Evolutionary conservation across 148 eudicot species (phyloP), one percentile per base, ranked within the genome.

Genomic region (Chenopodium formosanum): DNA sequence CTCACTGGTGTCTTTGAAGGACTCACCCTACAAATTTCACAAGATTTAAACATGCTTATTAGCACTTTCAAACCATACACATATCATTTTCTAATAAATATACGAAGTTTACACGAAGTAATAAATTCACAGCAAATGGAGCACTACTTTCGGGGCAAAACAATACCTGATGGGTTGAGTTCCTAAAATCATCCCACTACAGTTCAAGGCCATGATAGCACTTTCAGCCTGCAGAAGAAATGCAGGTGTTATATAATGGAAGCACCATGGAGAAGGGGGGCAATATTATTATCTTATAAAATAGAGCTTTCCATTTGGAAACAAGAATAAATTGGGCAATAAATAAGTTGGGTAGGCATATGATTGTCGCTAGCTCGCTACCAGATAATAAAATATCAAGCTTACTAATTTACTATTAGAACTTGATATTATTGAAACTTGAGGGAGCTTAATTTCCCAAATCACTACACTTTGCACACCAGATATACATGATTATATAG

Each of bases 1-100:
- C 98, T 91, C 88, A 94, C 98, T 48, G 98, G 98, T 44, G 98
- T 94, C 97, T 94, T 94, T 5, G 98, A 94, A 83, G 98, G 98
- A 86, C 98, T 94, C 81, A 94, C 98, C 97, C 98, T 94, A 68
- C 71, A 76, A 74, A 83, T 73, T 25, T 11, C 48, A 66, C 46
- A 62, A 62, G 31, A 67, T 66, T 64, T 34, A 48, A 44, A 12
- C 31, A 58, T 29, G 44, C 40, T 48, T 34, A 58, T 58, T n/a
- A 20, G 74, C 19, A 27, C 4, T 29, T 13, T 31, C 44, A 25
- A 50, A 74, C 8, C 62, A 74, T 46, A 4, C 25, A 14, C 48
- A 73, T 5, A 20, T 29, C 10, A 23, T 48, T 32, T 44, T 40
- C 44, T 40, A 40, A 40, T 40, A 40, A 4, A 40, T 40, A 5